Conservation (phyloP, 495 filamentous ascomycete genomes). For the Penicillium arizonense region DNA sequence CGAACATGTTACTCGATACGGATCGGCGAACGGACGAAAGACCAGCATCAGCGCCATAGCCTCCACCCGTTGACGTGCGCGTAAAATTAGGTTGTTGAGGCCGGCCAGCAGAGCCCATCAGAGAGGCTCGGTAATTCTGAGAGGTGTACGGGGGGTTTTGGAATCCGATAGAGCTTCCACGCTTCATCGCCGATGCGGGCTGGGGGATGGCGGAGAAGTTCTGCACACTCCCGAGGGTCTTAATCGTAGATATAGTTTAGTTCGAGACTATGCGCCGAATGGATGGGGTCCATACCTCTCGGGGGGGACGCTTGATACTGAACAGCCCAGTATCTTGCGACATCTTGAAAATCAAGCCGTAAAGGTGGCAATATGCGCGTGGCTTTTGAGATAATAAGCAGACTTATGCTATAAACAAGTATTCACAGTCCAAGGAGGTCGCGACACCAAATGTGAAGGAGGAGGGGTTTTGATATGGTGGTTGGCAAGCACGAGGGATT, state of each 20-base stretch:
- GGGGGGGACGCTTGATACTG: slow-evolving; percentile 68
- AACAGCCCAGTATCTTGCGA: slow-evolving; percentile 74
- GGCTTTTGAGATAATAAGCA: background rate
- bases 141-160: slow-evolving; percentile 63
- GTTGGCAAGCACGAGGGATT: slow-evolving; percentile 15
- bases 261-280: slow-evolving; percentile 7
- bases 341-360: slow-evolving; percentile 52
- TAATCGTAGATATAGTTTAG: slow-evolving; percentile 18
- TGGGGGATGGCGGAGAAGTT: slow-evolving; percentile 81
- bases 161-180: slow-evolving; percentile 76
- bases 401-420: background rate
- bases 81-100: slow-evolving; percentile 83
- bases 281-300: slow-evolving; percentile 56
- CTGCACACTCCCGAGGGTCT: slow-evolving; percentile 79
- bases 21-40: slow-evolving; percentile 84
- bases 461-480: slow-evolving; percentile 18
- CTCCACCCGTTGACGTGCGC: slow-evolving; percentile 76
- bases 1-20: slow-evolving; percentile 68
- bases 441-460: slow-evolving; percentile 8
- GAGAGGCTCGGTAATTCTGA: slow-evolving; percentile 75
- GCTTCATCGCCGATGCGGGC: slow-evolving; percentile 93
- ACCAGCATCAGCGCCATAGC: slow-evolving; percentile 67
- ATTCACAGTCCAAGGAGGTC: slow-evolving; percentile 11
- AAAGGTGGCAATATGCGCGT: slow-evolving; percentile 22
- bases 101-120: slow-evolving; percentile 82